Evolutionary conservation across 495 filamentous ascomycete species (phyloP).

Genomic region (Aspergillus steynii): DNA sequence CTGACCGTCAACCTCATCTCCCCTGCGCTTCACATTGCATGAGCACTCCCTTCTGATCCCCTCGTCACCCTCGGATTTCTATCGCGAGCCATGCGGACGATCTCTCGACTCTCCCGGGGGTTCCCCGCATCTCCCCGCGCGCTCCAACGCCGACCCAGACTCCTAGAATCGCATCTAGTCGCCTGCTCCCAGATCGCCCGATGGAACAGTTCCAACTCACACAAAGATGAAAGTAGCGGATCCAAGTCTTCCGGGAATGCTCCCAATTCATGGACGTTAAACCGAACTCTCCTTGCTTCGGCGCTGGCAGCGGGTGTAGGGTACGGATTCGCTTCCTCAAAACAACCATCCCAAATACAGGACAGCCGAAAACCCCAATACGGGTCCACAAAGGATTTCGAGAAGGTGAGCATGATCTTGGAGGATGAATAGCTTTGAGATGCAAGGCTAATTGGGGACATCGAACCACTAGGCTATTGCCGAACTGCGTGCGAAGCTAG

Average conservation of each 20-base stretch:
- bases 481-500: conserved; percentile 58
- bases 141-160: conserved; percentile 24
- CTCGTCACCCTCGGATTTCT: background rate
- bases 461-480: conserved; percentile 53
- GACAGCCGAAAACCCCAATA: conserved; percentile 31
- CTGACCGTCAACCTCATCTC: too few species aligned
- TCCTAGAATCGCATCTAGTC: conserved; percentile 13
- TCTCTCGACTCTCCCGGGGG: conserved; percentile 25
- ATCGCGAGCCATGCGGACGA: conserved; percentile 25
- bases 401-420: conserved; percentile 29
- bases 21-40: background rate
- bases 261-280: conserved; percentile 32
- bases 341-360: conserved; percentile 15
- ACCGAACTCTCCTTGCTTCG: conserved; percentile 33
- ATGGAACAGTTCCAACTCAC: conserved; percentile 24
- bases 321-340: conserved; percentile 34
- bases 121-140: conserved; percentile 33
- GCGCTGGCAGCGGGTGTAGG: conserved; percentile 39
- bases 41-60: background rate
- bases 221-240: conserved; percentile 5
- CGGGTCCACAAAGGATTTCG: conserved; percentile 42
- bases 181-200: conserved; percentile 15
- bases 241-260: conserved; percentile 19
- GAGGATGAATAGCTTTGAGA: too few species aligned
- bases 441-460: background rate